Percentiles rank a stretch among this genome's conserved stretches.
Conservation (phyloP, 352 stramenopile species). For the Phytophthora citrophthora region DNA sequence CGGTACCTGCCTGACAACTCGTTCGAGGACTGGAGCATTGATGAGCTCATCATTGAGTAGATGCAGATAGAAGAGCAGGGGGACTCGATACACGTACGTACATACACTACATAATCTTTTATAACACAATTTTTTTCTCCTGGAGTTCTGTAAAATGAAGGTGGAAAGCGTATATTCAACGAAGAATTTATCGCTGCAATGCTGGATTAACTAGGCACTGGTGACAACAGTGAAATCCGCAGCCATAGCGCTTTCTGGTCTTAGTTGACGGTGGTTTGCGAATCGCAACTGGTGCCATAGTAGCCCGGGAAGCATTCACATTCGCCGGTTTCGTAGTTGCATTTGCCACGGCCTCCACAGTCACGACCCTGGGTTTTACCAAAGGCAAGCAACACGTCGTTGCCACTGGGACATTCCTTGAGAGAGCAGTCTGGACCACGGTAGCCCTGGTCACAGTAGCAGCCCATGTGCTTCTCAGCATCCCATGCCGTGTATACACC, state of each 20-base stretch:
- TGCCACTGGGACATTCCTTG: conserved; percentile 94
- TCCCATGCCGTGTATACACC: conserved; percentile 88
- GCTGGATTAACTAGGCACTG: background rate
- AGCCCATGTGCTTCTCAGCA: conserved; percentile 93
- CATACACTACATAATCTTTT: conserved; percentile 24
- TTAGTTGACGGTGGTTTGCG: conserved; percentile 84
- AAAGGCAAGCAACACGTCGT: conserved; percentile 90
- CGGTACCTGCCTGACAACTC: conserved; percentile 98
- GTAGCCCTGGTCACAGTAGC: conserved; percentile 95
- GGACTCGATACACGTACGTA: conserved; percentile 18
- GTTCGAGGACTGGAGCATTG: conserved; percentile 99
- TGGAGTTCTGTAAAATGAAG: conserved; percentile 1
- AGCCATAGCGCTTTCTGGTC: conserved; percentile 2
- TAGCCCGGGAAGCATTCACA: conserved; percentile 96
- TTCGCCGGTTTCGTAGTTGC: conserved; percentile 93
- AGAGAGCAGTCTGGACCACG: conserved; percentile 95
- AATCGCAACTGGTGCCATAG: conserved; percentile 93
- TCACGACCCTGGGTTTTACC: conserved; percentile 81
- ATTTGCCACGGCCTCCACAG: conserved; percentile 95
- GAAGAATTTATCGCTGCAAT: conserved; percentile 6
- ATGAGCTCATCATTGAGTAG: conserved; percentile 99
- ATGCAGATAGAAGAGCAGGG: conserved; percentile 12
- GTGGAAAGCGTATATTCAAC: conserved; percentile 13
- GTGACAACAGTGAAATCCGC: background rate
- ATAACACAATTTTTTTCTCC: too few relatives aligned